These are phyloP conservation scores for Rhizophora mangle DNA, from an alignment of 345 rosid species.

Conservation along the genomic window DNA sequence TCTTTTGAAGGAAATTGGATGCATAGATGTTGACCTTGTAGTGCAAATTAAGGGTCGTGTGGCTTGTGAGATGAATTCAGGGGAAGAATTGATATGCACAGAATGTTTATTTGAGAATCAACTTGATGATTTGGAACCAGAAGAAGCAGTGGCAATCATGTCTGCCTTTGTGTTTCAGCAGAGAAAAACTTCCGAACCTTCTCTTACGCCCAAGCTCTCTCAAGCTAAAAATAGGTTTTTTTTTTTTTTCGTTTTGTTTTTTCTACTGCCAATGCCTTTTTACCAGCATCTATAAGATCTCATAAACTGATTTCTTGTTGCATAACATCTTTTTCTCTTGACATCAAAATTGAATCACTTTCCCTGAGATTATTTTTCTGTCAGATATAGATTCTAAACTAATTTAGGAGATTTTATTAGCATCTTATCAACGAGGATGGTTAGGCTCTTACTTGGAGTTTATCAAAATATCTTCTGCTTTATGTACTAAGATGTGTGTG, in stretches of 20 bases:
- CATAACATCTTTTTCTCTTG: too few relatives aligned
- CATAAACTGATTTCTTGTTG: not conserved
- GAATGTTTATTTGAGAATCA: conserved; percentile 95
- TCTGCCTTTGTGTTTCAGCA: conserved; percentile 99
- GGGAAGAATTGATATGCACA: conserved; percentile 91
- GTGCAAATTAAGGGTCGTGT: conserved; percentile 97
- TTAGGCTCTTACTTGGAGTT: not conserved
- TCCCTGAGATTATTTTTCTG: too few relatives aligned
- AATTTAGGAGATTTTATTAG: too few relatives aligned
- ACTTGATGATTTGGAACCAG: conserved; percentile 85
- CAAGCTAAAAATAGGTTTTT: conserved; percentile 70
- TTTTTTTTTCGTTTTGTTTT: conserved; percentile 12
- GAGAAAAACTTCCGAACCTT: conserved; percentile 77
- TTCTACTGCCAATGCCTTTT: not conserved
- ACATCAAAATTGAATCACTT: not conserved
- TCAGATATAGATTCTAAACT: too few relatives aligned
- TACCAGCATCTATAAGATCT: conserved; percentile 2
- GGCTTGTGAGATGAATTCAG: conserved; percentile 99
- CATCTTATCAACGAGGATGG: too few relatives aligned
- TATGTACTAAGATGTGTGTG: too few relatives aligned
- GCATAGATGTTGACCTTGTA: conserved; percentile 80
- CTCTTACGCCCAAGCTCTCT: conserved; percentile 71
- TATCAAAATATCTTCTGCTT: not conserved
- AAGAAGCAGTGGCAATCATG: conserved; percentile 98
- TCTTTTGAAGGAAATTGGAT: conserved; percentile 81